Conservation (phyloP, 176 grass and related monocot genomes). For the Themeda triandra region DNA sequence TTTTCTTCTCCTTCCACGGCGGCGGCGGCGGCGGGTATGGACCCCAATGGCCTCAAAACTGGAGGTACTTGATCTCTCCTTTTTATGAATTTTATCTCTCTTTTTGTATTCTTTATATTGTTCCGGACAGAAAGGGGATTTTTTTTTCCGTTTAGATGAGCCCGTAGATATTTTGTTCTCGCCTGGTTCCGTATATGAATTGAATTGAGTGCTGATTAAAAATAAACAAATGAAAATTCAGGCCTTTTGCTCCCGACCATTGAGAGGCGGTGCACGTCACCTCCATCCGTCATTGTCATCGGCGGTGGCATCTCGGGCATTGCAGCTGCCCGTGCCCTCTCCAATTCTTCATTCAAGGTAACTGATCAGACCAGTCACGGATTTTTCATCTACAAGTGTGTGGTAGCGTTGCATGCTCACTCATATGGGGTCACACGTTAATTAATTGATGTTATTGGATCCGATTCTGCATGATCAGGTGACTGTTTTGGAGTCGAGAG, state of each 20-base stretch:
- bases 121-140: neutral
- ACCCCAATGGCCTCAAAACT: slow-evolving; percentile 48
- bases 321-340: slow-evolving; percentile 73
- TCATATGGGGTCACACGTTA: neutral
- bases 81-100: neutral
- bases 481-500: slow-evolving; percentile 80
- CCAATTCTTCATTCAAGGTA: slow-evolving; percentile 81
- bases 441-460: neutral
- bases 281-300: slow-evolving; percentile 86
- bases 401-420: neutral
- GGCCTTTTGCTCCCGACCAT: slow-evolving; percentile 77
- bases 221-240: slow-evolving; percentile 15
- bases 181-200: neutral
- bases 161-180: neutral
- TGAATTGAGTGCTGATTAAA: neutral
- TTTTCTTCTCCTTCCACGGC: neutral
- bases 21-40: slow-evolving; percentile 3
- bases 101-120: neutral
- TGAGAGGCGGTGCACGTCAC: slow-evolving; percentile 57
- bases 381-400: neutral
- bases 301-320: slow-evolving; percentile 89
- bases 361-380: neutral
- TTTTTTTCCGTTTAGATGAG: neutral
- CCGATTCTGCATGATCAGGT: slow-evolving; percentile 33
- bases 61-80: slow-evolving; percentile 25